A percentile compares a stretch with the other conserved stretches of the same genome.
These are phyloP conservation scores for Vinca major DNA, from an alignment of 305 asterid species.

Conservation along the genomic window DNA sequence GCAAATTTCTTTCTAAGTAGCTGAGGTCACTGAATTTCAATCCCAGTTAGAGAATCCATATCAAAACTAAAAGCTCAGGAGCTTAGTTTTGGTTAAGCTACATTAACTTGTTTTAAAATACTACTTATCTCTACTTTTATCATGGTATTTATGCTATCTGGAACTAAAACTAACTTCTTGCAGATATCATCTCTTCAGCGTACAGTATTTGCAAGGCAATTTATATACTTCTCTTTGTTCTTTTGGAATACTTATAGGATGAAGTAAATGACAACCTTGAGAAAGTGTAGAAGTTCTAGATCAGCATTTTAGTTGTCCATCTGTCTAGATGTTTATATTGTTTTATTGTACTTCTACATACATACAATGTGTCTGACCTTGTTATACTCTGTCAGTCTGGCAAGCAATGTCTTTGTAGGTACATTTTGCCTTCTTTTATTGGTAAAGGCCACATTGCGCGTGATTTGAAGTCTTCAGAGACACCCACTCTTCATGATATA, in stretches of 20 bases:
- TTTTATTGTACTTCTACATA: background rate
- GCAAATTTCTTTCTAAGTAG: background rate
- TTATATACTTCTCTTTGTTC: background rate
- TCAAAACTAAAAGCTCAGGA: no score
- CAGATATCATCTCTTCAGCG: background rate
- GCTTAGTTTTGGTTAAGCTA: background rate
- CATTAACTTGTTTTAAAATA: background rate
- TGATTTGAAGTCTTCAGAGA: constrained; percentile 25
- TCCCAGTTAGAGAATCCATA: no score
- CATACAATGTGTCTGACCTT: constrained; percentile 2
- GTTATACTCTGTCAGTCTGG: constrained; percentile 53
- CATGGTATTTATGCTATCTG: background rate
- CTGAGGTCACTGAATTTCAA: background rate
- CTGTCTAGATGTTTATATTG: background rate
- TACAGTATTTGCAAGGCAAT: background rate
- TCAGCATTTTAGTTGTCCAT: background rate
- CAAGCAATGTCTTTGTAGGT: constrained; percentile 81
- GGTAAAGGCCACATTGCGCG: constrained; percentile 32
- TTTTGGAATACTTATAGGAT: background rate
- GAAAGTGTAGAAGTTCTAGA: background rate
- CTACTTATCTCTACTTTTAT: background rate
- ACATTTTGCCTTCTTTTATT: constrained; percentile 45
- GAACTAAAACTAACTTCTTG: background rate
- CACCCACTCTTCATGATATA: constrained; percentile 28
- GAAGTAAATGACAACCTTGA: background rate